phyloP scores from a whole-genome alignment of 2,329 filamentous ascomycete genomes.

The Trichoderma koningiopsis region DNA sequence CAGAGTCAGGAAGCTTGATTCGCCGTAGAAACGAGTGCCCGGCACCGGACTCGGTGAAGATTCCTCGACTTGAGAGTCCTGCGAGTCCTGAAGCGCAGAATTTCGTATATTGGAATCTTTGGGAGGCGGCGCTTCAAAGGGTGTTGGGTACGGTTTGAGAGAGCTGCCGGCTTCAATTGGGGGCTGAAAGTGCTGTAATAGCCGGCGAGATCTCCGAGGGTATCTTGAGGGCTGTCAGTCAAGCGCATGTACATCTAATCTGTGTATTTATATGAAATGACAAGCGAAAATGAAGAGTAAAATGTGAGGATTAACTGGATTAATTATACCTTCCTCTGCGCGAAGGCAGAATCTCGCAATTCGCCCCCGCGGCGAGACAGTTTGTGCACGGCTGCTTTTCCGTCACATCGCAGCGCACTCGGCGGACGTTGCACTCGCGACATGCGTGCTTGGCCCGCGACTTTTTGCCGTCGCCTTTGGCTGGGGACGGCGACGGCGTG shows the following conservation, averaged over 20 bases:
- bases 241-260: background rate
- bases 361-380: slow-evolving; percentile 33
- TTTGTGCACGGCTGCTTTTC: slow-evolving; percentile 40
- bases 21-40: slow-evolving; percentile 42
- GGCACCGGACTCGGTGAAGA: slow-evolving; percentile 26
- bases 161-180: background rate
- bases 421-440: slow-evolving; percentile 39
- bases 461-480: slow-evolving; percentile 33
- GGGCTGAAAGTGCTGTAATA: slow-evolving; percentile 24
- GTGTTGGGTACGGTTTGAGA: background rate
- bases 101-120: background rate
- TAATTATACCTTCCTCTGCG: slow-evolving; percentile 38
- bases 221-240: slow-evolving; percentile 28
- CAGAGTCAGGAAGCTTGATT: slow-evolving; percentile 44
- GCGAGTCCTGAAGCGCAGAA: background rate
- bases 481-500: slow-evolving; percentile 13
- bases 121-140: background rate
- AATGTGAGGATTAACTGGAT: slow-evolving; percentile 1
- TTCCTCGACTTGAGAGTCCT: background rate
- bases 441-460: slow-evolving; percentile 42
- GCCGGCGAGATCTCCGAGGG: slow-evolving; percentile 30
- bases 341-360: slow-evolving; percentile 40
- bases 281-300: too few species aligned
- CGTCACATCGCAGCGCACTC: slow-evolving; percentile 42
- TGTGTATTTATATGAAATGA: background rate